A percentile compares a stretch with the other conserved stretches of the same genome.
Evolutionary conservation across 2,329 filamentous ascomycete species (phyloP).

Genomic region (Trichoderma asperellum): DNA sequence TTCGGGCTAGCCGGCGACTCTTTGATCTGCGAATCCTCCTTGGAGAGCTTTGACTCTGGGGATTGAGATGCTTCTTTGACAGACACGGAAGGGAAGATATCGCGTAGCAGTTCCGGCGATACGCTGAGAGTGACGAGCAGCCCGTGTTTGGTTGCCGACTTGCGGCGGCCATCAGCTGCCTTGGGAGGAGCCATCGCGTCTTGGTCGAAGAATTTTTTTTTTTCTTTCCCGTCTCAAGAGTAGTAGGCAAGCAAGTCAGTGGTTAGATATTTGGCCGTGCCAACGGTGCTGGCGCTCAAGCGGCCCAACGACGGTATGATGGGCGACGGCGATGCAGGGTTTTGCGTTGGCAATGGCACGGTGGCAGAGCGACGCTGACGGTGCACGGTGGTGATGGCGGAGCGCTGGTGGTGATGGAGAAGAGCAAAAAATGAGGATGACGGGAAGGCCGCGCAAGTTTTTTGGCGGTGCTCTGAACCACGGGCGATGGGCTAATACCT

Average conservation of each 20-base stretch:
- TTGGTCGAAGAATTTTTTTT: not conserved
- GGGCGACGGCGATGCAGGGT: slow-evolving; percentile 7
- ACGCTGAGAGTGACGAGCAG: slow-evolving; percentile 59
- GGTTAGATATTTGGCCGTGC: not conserved
- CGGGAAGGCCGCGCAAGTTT: slow-evolving; percentile 26
- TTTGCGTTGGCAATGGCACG: slow-evolving; percentile 31
- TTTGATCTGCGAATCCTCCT: slow-evolving; percentile 45
- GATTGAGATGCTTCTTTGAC: slow-evolving; percentile 51
- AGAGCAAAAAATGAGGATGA: slow-evolving; percentile 28
- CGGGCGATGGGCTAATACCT: slow-evolving; percentile 29
- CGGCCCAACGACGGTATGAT: slow-evolving; percentile 2
- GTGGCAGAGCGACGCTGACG: slow-evolving; percentile 15
- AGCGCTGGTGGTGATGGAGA: slow-evolving; percentile 26
- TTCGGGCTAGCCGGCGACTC: slow-evolving; percentile 52
- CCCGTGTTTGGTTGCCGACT: slow-evolving; percentile 43
- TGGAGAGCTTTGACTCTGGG: slow-evolving; percentile 38
- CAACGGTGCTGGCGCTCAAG: not conserved
- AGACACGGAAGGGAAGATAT: slow-evolving; percentile 51
- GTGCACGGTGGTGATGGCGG: slow-evolving; percentile 19
- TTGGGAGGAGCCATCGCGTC: slow-evolving; percentile 44
- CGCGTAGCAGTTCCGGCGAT: slow-evolving; percentile 54
- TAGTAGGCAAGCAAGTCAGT: not conserved
- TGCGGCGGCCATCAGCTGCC: slow-evolving; percentile 44
- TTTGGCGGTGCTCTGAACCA: slow-evolving; percentile 30
- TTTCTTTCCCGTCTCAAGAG: not conserved